Base-by-base conservation (phyloP, 2,329 filamentous ascomycete species). In the Ophiostoma quercus region DNA sequence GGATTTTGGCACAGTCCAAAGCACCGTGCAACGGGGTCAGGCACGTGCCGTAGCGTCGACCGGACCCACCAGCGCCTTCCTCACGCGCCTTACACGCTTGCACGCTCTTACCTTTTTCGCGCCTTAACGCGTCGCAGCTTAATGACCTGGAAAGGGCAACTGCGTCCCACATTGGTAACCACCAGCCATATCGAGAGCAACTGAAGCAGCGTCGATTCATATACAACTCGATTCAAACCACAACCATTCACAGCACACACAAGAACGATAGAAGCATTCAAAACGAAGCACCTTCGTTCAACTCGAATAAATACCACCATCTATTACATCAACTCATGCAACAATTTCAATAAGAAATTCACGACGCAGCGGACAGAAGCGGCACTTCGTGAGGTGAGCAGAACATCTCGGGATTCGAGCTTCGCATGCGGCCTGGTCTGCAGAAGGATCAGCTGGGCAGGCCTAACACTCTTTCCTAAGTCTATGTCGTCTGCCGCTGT, bases 401-500 rank as follows among this genome's bases (percentile, higher is more conserved):
- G 0, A 37, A 11, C 32, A 37, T n/a, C 19, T 37, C 16, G 29
- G 22, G 16, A 63, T 34, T n/a, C 3, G 1, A 9, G 29, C 60
- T 63, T 34, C 16, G n/a, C 12, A 39, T 9, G 32, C n/a, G 32
- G 32, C 34, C 8, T n/a, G 19, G 4, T 8, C 43, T 47, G n/a
- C 51, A 22, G 3, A 14, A 2, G 25, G 51, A n/a, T n/a, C 51
- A 16, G 39, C 6, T 11, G 16, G 22, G 19, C 12, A 14, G 3
- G 2, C 8, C 62, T 65, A n/a, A 65, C 11, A 9, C 1, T 3
- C 54, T n/a, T 14, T 11, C 25, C 3, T 62, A 71, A 69, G 57
- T 77, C 77, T 73, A 84, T 84, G 82, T 80, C 79, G 77, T 77
- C 80, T 60, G 75, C 80, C 62, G 74, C 80, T 70, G 76, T 81